These are phyloP conservation scores for Rhodotorula diobovata DNA, from an alignment of 768 basidiomycete species.

Conservation along the genomic window DNA sequence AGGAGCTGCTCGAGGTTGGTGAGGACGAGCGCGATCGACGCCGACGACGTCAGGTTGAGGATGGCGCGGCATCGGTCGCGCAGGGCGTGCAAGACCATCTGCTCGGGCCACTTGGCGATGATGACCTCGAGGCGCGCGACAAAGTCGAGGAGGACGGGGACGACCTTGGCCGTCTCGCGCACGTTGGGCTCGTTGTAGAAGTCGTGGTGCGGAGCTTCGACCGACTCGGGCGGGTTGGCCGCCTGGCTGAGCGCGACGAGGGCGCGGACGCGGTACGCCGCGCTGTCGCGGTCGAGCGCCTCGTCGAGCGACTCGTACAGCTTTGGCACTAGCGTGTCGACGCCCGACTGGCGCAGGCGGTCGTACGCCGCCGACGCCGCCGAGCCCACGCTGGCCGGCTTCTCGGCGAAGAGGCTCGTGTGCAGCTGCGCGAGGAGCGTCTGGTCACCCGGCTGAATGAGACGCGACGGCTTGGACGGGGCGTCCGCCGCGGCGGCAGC, in stretches of 20 bases:
- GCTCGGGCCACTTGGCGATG: constrained; percentile 85
- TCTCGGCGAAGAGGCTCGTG: constrained; percentile 16
- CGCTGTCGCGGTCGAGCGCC: constrained; percentile 24
- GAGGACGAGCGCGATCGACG: constrained; percentile 75
- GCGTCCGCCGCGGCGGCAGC: not conserved
- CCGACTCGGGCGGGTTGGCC: constrained; percentile 22
- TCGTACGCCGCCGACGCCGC: constrained; percentile 9
- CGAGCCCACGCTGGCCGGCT: not conserved
- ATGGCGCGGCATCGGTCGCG: constrained; percentile 64
- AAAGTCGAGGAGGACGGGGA: constrained; percentile 56
- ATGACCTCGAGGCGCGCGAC: constrained; percentile 57
- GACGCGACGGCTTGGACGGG: constrained; percentile 8
- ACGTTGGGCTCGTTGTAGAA: constrained; percentile 60
- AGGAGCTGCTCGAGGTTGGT: constrained; percentile 79
- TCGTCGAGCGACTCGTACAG: constrained; percentile 34
- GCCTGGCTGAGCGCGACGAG: constrained; percentile 34
- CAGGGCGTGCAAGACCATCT: constrained; percentile 90
- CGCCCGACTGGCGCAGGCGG: constrained; percentile 8
- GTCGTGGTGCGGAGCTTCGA: constrained; percentile 38
- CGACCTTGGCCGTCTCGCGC: constrained; percentile 62
- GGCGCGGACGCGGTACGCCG: constrained; percentile 30
- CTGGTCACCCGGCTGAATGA: constrained; percentile 27
- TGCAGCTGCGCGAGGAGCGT: constrained; percentile 29
- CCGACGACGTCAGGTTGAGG: constrained; percentile 59
- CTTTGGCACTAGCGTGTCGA: constrained; percentile 24